Conservation (phyloP, 495 filamentous ascomycete species). For the Lasiosphaeria hispida region DNA sequence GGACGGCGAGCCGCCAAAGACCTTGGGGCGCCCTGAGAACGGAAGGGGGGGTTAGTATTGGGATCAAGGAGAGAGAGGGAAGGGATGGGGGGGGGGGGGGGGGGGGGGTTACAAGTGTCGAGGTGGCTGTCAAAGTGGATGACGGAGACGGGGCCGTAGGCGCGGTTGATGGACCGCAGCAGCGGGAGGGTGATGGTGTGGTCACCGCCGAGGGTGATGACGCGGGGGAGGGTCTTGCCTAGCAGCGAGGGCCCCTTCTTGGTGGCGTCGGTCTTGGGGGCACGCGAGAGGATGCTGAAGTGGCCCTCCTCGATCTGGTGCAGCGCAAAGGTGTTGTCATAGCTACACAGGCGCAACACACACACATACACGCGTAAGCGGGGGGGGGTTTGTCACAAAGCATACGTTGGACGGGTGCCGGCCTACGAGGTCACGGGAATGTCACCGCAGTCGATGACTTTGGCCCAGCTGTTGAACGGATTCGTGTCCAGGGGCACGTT, state of each 20-base stretch:
- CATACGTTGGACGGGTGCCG: not conserved
- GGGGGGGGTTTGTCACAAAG: no score
- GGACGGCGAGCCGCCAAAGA: slow-evolving; percentile 56
- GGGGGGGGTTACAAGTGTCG: slow-evolving; percentile 72
- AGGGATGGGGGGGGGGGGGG: slow-evolving; percentile 59
- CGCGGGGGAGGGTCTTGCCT: slow-evolving; percentile 53
- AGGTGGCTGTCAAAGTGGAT: slow-evolving; percentile 83
- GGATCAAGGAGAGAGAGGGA: slow-evolving; percentile 39
- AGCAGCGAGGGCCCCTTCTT: slow-evolving; percentile 48
- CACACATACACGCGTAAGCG: not conserved
- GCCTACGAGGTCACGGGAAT: slow-evolving; percentile 72
- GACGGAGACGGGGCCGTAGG: slow-evolving; percentile 76
- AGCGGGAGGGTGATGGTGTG: slow-evolving; percentile 79
- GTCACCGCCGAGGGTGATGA: slow-evolving; percentile 80
- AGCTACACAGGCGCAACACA: slow-evolving; percentile 16
- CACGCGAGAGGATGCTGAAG: slow-evolving; percentile 48
- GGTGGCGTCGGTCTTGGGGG: slow-evolving; percentile 46
- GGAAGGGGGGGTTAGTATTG: slow-evolving; percentile 4
- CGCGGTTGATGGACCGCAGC: slow-evolving; percentile 70
- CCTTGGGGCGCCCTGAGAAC: slow-evolving; percentile 66
- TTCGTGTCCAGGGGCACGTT: slow-evolving; percentile 79
- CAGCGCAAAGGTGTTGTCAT: slow-evolving; percentile 76
- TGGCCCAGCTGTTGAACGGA: slow-evolving; percentile 74
- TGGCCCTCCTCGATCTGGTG: slow-evolving; percentile 76
- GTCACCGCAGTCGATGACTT: slow-evolving; percentile 78